These are phyloP conservation scores for Fusarium begoniae DNA, from an alignment of 2,329 filamentous ascomycete species.

Conservation along the genomic window DNA sequence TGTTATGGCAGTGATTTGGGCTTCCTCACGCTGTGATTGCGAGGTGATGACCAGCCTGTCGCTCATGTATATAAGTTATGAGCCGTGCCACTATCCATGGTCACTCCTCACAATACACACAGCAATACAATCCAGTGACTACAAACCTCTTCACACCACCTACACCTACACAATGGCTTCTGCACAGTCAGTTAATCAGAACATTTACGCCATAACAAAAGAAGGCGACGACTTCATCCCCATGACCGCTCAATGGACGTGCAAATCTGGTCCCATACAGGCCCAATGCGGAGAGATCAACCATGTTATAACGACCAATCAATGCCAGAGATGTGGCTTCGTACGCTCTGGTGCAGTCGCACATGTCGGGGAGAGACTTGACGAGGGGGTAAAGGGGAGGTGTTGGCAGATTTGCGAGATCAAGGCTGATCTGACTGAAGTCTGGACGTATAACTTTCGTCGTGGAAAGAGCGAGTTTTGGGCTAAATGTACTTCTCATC, in stretches of 20 bases:
- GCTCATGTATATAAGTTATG: not conserved
- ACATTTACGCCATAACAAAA: fast-evolving
- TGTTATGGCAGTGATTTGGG: not conserved
- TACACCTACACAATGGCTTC: fast-evolving
- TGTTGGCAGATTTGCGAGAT: not conserved
- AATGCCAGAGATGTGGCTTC: fast-evolving
- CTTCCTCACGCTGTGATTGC: not conserved
- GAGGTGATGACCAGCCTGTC: too few species aligned
- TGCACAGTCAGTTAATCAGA: too few species aligned
- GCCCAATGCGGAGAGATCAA: not conserved
- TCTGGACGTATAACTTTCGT: not conserved
- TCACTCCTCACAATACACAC: not conserved
- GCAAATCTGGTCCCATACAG: not conserved
- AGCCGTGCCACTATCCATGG: too few species aligned
- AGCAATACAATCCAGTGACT: not conserved
- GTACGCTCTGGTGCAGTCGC: not conserved
- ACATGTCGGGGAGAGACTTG: not conserved
- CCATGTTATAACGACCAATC: not conserved
- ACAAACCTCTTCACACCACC: not conserved
- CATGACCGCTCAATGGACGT: not conserved
- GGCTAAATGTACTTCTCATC: not conserved
- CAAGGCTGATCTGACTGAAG: not conserved
- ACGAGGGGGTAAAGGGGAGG: not conserved
- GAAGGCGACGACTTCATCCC: not conserved
- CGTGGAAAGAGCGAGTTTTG: not conserved